phyloP scores from a whole-genome alignment of 352 stramenopile species.

The Phytophthora fragariaefolia region DNA sequence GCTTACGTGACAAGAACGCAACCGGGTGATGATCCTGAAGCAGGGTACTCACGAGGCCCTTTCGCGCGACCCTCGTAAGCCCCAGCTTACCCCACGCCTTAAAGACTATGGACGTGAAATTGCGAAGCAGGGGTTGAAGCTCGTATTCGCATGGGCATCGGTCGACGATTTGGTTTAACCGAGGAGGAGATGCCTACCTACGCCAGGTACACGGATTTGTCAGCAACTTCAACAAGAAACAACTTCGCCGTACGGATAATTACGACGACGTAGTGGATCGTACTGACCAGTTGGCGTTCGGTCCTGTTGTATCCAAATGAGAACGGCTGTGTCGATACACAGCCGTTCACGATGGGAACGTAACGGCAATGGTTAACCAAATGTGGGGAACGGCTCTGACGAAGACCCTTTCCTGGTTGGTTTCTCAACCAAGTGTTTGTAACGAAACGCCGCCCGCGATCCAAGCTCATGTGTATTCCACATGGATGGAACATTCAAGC shows the following conservation, averaged over 20 bases:
- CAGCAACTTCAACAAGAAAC: no score
- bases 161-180: no score
- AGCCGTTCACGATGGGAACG: neutral
- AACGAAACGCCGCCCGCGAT: neutral
- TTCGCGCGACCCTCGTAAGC: neutral
- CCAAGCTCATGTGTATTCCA: constrained; percentile 12
- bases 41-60: neutral
- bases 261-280: no score
- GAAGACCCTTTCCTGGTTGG: neutral
- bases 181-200: no score
- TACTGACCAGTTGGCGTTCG: no score
- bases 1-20: constrained; percentile 7
- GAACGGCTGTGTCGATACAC: no score
- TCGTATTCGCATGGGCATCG: neutral
- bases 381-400: neutral
- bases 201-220: no score
- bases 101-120: neutral
- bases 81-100: neutral
- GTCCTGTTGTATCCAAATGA: no score
- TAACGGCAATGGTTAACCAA: neutral
- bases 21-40: neutral
- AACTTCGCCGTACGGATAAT: no score
- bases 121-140: neutral
- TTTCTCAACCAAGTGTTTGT: neutral
- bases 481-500: constrained; percentile 28